Evolutionary conservation across 2,329 filamentous ascomycete species (phyloP).

Genomic region (Phyllosticta paracitricarpa): DNA sequence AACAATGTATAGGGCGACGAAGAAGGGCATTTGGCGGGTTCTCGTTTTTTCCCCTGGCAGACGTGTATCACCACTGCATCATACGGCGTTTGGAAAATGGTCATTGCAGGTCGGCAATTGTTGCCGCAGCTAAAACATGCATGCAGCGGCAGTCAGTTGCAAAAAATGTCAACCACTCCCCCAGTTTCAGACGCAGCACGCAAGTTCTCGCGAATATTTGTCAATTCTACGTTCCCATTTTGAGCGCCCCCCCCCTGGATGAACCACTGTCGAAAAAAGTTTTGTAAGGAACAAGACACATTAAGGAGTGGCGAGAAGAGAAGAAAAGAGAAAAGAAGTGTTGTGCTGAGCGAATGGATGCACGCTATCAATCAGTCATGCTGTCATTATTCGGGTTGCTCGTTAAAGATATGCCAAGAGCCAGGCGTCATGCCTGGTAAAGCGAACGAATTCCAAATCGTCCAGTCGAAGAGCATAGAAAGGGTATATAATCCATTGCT

Average conservation of each 20-base stretch:
- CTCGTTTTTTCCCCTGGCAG: background rate
- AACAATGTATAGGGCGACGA: background rate
- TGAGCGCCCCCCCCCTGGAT: background rate
- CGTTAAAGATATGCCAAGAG: background rate
- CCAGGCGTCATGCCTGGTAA: background rate
- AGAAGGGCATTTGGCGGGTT: too few species aligned
- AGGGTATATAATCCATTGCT: background rate
- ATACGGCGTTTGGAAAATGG: background rate
- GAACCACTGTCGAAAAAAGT: background rate
- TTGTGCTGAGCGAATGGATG: background rate
- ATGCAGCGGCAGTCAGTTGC: background rate
- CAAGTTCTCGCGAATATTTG: background rate
- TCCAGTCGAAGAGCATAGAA: background rate
- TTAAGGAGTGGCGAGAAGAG: background rate
- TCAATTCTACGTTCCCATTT: background rate
- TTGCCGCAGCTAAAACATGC: background rate
- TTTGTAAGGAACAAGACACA: background rate
- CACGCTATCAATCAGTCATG: background rate
- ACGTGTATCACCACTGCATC: background rate
- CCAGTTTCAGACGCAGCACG: background rate
- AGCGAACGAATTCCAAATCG: background rate
- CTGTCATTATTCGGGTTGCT: background rate
- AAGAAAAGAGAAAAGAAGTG: background rate
- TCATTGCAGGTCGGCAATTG: background rate
- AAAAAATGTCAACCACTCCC: background rate